These are phyloP conservation scores for Vaccinium darrowii DNA, from an alignment of 148 eudicot species.

Conservation along the genomic window DNA sequence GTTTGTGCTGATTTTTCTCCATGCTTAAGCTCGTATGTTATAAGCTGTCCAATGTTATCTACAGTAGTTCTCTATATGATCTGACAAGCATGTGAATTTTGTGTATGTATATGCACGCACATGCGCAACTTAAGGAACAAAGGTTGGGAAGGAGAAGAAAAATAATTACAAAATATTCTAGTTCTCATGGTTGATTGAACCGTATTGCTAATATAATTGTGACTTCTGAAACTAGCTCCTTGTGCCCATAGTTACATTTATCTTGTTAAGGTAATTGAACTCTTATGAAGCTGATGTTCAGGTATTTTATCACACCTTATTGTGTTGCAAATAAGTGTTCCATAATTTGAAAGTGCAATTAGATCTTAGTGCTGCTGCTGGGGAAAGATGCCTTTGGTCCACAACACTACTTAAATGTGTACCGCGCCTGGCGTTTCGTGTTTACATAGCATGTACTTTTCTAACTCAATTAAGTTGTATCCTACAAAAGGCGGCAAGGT, in stretches of 20 bases:
- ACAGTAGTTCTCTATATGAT: neutral
- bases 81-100: neutral
- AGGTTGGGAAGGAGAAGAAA: neutral
- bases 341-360: neutral
- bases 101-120: neutral
- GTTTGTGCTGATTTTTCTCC: neutral
- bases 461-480: neutral
- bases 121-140: neutral
- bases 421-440: neutral
- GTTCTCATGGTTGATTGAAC: neutral
- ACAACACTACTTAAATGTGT: neutral
- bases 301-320: neutral
- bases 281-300: too few species aligned
- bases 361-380: neutral
- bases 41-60: neutral
- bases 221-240: neutral
- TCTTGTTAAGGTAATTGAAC: neutral
- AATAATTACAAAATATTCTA: neutral
- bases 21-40: slow-evolving; percentile 10
- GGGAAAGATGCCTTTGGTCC: neutral
- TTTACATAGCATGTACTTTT: neutral
- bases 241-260: neutral
- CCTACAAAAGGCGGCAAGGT: neutral
- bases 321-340: neutral
- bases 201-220: neutral